A percentile compares a stretch with the other conserved stretches of the same genome.
Conservation (phyloP, 257 asterid species). For the Capsicum pubescens region DNA sequence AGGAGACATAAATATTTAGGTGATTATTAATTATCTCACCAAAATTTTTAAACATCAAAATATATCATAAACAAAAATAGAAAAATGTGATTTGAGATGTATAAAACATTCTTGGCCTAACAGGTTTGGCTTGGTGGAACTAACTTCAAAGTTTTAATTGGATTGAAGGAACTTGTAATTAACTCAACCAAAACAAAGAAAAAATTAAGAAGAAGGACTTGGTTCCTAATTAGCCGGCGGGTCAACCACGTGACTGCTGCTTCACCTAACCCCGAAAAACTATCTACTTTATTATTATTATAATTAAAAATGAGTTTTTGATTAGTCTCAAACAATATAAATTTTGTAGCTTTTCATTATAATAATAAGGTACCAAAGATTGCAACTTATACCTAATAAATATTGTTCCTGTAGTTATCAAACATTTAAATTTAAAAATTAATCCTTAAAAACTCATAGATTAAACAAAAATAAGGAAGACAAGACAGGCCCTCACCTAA, state of each 20-base stretch:
- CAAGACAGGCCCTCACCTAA: no score
- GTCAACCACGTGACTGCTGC: conserved; percentile 32
- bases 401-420: no score
- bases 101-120: background rate
- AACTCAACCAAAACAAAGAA: background rate
- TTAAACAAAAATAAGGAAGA: no score
- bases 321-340: no score
- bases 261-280: background rate
- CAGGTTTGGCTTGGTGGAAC: background rate
- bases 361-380: no score
- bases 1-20: background rate
- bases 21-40: background rate
- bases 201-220: background rate
- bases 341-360: no score
- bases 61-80: background rate
- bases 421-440: no score
- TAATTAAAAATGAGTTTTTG: no score
- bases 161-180: background rate
- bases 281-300: no score
- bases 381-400: no score
- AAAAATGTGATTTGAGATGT: background rate
- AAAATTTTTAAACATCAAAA: background rate
- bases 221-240: conserved; percentile 19
- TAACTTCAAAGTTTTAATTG: background rate
- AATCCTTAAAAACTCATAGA: background rate